A percentile compares a stretch with the other conserved stretches of the same genome.
Conservation (phyloP, 352 stramenopile genomes). For the Plasmopara halstedii region DNA sequence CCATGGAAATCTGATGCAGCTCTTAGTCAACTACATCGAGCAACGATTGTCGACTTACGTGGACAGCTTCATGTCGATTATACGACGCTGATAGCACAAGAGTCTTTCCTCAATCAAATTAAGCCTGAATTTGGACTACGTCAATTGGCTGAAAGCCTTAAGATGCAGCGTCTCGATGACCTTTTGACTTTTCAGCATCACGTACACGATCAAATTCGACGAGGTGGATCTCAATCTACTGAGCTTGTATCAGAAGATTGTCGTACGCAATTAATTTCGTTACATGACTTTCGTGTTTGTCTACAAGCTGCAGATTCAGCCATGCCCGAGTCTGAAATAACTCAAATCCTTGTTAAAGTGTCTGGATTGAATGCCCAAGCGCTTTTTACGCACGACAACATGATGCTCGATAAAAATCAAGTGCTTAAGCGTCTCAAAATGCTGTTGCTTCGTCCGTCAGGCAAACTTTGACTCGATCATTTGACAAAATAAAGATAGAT, state of each 20-base stretch:
- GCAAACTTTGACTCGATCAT: slow-evolving; percentile 8
- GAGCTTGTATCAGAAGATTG: neutral
- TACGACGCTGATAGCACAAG: slow-evolving; percentile 19
- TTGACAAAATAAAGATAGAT: too few species aligned
- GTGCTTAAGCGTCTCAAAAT: slow-evolving; percentile 37
- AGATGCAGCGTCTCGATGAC: slow-evolving; percentile 55
- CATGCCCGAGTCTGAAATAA: slow-evolving; percentile 52
- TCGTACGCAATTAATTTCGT: slow-evolving; percentile 34
- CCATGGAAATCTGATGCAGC: slow-evolving; percentile 51
- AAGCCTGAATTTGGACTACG: slow-evolving; percentile 1
- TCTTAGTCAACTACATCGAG: slow-evolving; percentile 34
- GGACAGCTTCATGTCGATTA: slow-evolving; percentile 38
- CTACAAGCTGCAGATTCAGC: slow-evolving; percentile 38
- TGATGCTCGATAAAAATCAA: slow-evolving; percentile 37
- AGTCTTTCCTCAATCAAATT: slow-evolving; percentile 1
- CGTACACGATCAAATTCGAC: slow-evolving; percentile 29
- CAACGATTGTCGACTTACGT: slow-evolving; percentile 36
- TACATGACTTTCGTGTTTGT: slow-evolving; percentile 30
- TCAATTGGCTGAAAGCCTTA: slow-evolving; percentile 37
- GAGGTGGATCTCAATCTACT: slow-evolving; percentile 7
- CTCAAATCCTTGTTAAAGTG: slow-evolving; percentile 21
- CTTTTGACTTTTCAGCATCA: slow-evolving; percentile 39
- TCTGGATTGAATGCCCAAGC: slow-evolving; percentile 37
- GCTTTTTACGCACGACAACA: slow-evolving; percentile 50
- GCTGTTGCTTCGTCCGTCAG: slow-evolving; percentile 37